These are phyloP conservation scores for Boeremia exigua DNA, from an alignment of 2,329 filamentous ascomycete genomes.

Conservation along the genomic window DNA sequence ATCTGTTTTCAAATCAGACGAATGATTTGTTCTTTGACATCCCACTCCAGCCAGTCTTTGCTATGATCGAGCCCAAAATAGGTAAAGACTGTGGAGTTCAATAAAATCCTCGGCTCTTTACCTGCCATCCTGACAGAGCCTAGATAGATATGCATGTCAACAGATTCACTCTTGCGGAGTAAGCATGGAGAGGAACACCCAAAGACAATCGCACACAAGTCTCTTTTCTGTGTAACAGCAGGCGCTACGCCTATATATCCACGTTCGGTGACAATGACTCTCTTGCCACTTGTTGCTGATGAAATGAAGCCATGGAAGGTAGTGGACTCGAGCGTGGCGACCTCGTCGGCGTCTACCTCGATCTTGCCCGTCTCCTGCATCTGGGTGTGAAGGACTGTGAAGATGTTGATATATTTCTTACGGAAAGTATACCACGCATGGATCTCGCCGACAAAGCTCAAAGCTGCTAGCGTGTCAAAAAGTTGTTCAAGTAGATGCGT, in stretches of 20 bases:
- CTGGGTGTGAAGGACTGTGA: background rate
- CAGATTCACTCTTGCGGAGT: background rate
- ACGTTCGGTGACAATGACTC: conserved; percentile 8
- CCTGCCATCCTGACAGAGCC: background rate
- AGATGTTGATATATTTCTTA: background rate
- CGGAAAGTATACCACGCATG: background rate
- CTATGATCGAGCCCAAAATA: conserved; percentile 12
- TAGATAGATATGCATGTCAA: background rate
- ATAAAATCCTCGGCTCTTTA: background rate
- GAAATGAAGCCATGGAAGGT: conserved; percentile 1
- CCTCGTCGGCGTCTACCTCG: background rate
- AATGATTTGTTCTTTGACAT: conserved; percentile 14
- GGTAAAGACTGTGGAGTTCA: conserved; percentile 1
- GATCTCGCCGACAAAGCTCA: background rate
- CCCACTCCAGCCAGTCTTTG: conserved; percentile 22
- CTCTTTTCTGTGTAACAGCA: background rate
- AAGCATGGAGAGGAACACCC: conserved; percentile 14
- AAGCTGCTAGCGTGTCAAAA: background rate
- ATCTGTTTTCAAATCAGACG: background rate
- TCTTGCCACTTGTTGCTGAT: conserved; percentile 7
- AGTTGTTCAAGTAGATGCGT: background rate
- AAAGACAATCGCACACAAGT: conserved; percentile 15
- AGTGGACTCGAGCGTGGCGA: background rate
- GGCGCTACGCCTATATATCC: conserved; percentile 14
- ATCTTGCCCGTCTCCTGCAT: background rate